phyloP scores from a whole-genome alignment of 1,284 basidiomycete genomes.

The Malassezia restricta region DNA sequence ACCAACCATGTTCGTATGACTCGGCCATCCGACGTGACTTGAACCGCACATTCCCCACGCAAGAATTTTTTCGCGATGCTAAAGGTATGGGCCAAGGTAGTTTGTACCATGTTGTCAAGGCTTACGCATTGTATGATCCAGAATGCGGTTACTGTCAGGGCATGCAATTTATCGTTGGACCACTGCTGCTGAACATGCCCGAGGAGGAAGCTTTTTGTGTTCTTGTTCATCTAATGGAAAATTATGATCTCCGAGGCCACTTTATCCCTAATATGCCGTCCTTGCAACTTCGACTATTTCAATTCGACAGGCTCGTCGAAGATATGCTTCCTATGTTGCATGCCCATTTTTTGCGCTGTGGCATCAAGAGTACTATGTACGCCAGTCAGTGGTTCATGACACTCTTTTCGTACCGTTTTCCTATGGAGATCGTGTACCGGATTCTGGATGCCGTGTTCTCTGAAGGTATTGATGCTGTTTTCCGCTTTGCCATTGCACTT shows the following conservation, averaged over 20 bases:
- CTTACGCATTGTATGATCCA: slow-evolving; percentile 88
- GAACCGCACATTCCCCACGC: slow-evolving; percentile 85
- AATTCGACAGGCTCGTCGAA: slow-evolving; percentile 88
- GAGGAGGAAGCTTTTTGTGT: slow-evolving; percentile 76
- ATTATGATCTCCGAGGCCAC: slow-evolving; percentile 87
- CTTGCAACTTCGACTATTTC: slow-evolving; percentile 70
- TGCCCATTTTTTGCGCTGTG: slow-evolving; percentile 78
- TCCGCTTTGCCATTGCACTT: slow-evolving; percentile 80
- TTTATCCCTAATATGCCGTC: slow-evolving; percentile 95
- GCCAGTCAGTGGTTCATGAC: slow-evolving; percentile 94
- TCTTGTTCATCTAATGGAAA: slow-evolving; percentile 91
- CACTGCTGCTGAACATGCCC: slow-evolving; percentile 64
- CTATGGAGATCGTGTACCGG: slow-evolving; percentile 80
- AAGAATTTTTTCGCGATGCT: slow-evolving; percentile 76
- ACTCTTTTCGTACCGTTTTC: slow-evolving; percentile 57
- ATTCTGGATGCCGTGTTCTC: slow-evolving; percentile 91
- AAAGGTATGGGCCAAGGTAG: slow-evolving; percentile 90
- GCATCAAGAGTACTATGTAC: slow-evolving; percentile 82
- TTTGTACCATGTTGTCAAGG: slow-evolving; percentile 91
- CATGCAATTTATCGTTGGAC: slow-evolving; percentile 73
- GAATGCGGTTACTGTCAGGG: slow-evolving; percentile 97
- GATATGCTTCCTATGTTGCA: slow-evolving; percentile 81
- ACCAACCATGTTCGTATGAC: slow-evolving; percentile 73
- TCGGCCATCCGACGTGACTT: slow-evolving; percentile 86
- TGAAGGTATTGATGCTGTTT: slow-evolving; percentile 90